These are phyloP conservation scores for Westerdykella aurantiaca DNA, from an alignment of 2,329 filamentous ascomycete species.

Conservation along the genomic window DNA sequence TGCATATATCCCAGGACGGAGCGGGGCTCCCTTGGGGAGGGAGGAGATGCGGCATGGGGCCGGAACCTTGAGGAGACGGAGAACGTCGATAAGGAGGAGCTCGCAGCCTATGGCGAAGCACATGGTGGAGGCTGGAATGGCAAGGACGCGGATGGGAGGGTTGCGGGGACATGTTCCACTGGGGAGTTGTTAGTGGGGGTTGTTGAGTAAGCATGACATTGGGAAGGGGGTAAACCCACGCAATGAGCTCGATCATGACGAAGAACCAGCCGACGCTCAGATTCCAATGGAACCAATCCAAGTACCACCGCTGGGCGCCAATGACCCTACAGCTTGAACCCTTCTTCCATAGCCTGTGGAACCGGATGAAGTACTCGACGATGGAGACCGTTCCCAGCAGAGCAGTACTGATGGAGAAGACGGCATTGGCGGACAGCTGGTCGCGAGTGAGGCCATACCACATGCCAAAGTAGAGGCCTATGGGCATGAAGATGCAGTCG, in stretches of 20 bases:
- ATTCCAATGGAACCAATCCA: conserved; percentile 56
- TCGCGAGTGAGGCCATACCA: conserved; percentile 50
- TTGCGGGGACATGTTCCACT: conserved; percentile 44
- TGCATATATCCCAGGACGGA: conserved; percentile 50
- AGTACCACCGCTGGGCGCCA: conserved; percentile 40
- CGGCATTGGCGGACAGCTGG: conserved; percentile 44
- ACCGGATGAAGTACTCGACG: conserved; percentile 49
- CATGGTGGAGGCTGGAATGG: conserved; percentile 50
- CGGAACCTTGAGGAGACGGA: conserved; percentile 42
- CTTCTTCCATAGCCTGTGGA: conserved; percentile 47
- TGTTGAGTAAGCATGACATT: neutral
- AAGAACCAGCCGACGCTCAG: conserved; percentile 51
- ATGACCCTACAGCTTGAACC: conserved; percentile 49
- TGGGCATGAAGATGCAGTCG: conserved; percentile 54
- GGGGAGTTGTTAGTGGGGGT: conserved; percentile 16
- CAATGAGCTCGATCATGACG: conserved; percentile 53
- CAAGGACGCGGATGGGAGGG: conserved; percentile 49
- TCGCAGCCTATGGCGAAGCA: conserved; percentile 49
- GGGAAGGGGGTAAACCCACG: conserved; percentile 29
- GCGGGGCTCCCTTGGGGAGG: conserved; percentile 45
- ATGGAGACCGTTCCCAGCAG: conserved; percentile 50
- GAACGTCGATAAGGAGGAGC: conserved; percentile 46
- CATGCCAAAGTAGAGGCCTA: conserved; percentile 56
- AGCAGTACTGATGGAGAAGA: conserved; percentile 52
- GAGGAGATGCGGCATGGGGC: conserved; percentile 50